Evolutionary conservation across 1,284 basidiomycete genomes (phyloP).

Genomic region (Ceraceosorus guamensis): DNA sequence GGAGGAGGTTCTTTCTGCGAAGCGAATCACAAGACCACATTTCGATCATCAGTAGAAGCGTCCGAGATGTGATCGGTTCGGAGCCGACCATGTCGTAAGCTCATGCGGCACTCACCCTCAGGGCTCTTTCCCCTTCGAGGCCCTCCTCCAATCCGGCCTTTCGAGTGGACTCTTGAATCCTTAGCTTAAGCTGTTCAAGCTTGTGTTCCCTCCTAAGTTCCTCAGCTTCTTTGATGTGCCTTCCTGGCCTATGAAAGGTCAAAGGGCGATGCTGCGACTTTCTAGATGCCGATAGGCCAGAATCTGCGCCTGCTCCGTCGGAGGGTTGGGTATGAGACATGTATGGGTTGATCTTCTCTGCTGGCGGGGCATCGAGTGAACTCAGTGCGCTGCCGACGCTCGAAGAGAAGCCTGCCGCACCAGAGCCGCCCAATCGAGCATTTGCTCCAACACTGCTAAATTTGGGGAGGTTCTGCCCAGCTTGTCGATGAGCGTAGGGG

Average conservation of each 20-base stretch:
- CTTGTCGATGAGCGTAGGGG: background rate
- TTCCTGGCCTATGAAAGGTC: constrained; percentile 40
- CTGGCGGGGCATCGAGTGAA: constrained; percentile 1
- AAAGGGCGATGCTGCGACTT: constrained; percentile 34
- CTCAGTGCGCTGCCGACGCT: background rate
- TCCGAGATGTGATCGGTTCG: background rate
- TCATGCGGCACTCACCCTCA: constrained; percentile 58
- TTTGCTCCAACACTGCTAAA: background rate
- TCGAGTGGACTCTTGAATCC: constrained; percentile 81
- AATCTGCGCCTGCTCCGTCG: constrained; percentile 9
- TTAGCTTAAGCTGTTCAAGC: constrained; percentile 81
- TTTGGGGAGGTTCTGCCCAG: background rate
- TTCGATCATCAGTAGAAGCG: constrained; percentile 1
- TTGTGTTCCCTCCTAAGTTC: constrained; percentile 54
- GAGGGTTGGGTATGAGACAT: too few species aligned
- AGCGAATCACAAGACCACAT: constrained; percentile 7
- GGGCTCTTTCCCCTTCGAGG: constrained; percentile 66
- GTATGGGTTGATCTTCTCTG: constrained; percentile 31
- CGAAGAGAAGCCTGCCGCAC: background rate
- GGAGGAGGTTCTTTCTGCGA: constrained; percentile 72
- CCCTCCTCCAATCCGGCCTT: constrained; percentile 90
- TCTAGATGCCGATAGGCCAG: background rate
- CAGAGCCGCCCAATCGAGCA: background rate
- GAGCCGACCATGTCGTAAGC: background rate
- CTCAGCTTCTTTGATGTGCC: constrained; percentile 40